Percentiles rank a stretch among this genome's conserved stretches.
Evolutionary conservation across 257 asterid genomes (phyloP).

Genomic region (Linderniella brevidens): DNA sequence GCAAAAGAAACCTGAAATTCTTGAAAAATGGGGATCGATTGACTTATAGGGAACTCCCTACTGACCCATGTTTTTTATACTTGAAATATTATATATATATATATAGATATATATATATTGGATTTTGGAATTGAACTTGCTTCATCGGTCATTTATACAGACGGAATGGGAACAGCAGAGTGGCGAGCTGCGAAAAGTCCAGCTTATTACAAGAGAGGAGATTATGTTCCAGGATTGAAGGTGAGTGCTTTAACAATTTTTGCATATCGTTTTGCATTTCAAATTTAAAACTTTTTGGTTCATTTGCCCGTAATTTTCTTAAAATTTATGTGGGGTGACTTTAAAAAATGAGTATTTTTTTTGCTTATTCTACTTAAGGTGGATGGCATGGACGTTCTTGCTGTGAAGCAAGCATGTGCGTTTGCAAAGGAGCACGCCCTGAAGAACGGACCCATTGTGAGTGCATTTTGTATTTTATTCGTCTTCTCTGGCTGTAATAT

Average conservation of each 20-base stretch:
- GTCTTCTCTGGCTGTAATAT: too few species aligned
- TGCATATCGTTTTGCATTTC: too few species aligned
- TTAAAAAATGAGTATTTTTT: too few species aligned
- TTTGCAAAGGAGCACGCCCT: slow-evolving; percentile 88
- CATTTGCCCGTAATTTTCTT: background rate
- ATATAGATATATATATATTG: too few species aligned
- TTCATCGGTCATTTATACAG: slow-evolving; percentile 17
- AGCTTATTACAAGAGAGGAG: slow-evolving; percentile 94
- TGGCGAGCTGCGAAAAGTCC: slow-evolving; percentile 99
- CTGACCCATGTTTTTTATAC: too few species aligned
- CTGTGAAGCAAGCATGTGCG: slow-evolving; percentile 94
- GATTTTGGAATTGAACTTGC: too few species aligned
- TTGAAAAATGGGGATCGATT: too few species aligned
- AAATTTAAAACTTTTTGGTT: too few species aligned
- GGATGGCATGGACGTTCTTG: slow-evolving; percentile 97
- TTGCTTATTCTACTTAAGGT: slow-evolving; percentile 32
- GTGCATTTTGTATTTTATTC: slow-evolving; percentile 9
- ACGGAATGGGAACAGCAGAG: slow-evolving; percentile 99
- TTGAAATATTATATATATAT: too few species aligned
- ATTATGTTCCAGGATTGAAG: slow-evolving; percentile 17
- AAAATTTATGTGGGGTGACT: slow-evolving; percentile 4
- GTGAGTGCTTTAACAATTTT: slow-evolving; percentile 13
- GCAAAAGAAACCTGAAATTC: too few species aligned
- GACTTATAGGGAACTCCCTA: too few species aligned
- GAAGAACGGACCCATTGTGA: slow-evolving; percentile 95